Evolutionary conservation across 441 rosid genomes (phyloP), one percentile per base, ranked within the genome.

Genomic region (Jatropha multifida): DNA sequence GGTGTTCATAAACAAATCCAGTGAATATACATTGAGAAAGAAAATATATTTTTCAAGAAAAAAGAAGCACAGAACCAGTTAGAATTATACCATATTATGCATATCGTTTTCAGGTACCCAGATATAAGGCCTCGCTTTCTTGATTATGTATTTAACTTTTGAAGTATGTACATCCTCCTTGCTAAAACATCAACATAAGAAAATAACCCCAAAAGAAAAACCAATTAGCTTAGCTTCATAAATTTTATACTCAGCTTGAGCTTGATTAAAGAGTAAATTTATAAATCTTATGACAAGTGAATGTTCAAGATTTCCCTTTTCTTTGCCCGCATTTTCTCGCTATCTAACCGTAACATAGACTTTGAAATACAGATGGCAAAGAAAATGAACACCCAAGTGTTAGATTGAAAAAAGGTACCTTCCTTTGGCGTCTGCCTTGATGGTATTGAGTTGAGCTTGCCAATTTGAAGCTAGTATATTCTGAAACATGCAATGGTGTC

Each of bases 341-440:
- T 69, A 79, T 65, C 66, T 44, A 73, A 61, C 27, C 40, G 67
- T 18, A 62, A 40, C 1, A 18, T 12, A 1, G 26, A 26, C 40
- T 42, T 73, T 26, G 17, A 15, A 68, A 4, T 11, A 58, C 3
- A 71, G n/a, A 38, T 26, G 55, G 7, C 48, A 26, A 6, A 17
- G 9, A 46, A 27, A 69, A 52, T 23, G 23, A 61, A 42, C 2
- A 64, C 44, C 26, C 26, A 48, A 65, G 5, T 32, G 18, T 46
- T 37, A 32, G 14, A 73, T 55, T 1, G 41, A 69, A 79, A 68
- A 72, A 68, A 65, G 68, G 44, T 59, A 95, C 99, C 98, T 95
- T 81, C 96, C 97, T 74, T 88, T 82, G 80, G 91, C 88, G 74
- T 93, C 96, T 52, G 97, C 92, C 81, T 90, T 90, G 87, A 95